Percentiles rank a stretch among this genome's conserved stretches.
Conservation (phyloP, 108 stramenopile species). For the Fistulifera solaris region DNA sequence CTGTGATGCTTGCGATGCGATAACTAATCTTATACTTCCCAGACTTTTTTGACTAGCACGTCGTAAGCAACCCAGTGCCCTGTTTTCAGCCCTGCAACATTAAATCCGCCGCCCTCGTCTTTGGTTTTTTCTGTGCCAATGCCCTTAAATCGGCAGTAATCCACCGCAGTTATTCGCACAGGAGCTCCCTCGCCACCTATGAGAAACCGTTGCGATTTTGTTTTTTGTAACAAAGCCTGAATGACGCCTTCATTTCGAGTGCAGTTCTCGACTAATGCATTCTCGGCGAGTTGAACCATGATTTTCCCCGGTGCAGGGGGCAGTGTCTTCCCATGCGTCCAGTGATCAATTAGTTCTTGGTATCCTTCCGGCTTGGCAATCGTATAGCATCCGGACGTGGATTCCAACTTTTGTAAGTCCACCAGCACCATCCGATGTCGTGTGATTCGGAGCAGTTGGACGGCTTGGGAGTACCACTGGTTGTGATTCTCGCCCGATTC, state of each 20-base stretch:
- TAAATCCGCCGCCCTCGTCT: not conserved
- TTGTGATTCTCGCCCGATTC: constrained; percentile 1
- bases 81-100: too few species aligned
- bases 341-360: not conserved
- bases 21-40: not conserved
- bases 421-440: constrained; percentile 1
- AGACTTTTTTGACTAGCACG: too few species aligned
- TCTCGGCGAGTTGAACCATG: too few species aligned
- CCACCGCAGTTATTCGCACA: not conserved
- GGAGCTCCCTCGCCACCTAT: not conserved
- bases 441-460: not conserved
- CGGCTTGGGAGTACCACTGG: not conserved
- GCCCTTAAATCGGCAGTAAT: too few species aligned
- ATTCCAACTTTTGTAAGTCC: constrained; percentile 2
- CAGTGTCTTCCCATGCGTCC: not conserved
- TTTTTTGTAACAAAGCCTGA: not conserved
- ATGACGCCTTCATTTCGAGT: not conserved
- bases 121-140: not conserved
- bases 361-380: not conserved
- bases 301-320: too few species aligned
- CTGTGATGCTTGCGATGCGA: constrained; percentile 1
- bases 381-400: not conserved
- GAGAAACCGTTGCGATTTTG: too few species aligned
- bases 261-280: not conserved
- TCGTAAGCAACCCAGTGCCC: too few species aligned